Evolutionary conservation across 2,329 filamentous ascomycete species (phyloP).

Genomic region (Paecilomyces sp.): DNA sequence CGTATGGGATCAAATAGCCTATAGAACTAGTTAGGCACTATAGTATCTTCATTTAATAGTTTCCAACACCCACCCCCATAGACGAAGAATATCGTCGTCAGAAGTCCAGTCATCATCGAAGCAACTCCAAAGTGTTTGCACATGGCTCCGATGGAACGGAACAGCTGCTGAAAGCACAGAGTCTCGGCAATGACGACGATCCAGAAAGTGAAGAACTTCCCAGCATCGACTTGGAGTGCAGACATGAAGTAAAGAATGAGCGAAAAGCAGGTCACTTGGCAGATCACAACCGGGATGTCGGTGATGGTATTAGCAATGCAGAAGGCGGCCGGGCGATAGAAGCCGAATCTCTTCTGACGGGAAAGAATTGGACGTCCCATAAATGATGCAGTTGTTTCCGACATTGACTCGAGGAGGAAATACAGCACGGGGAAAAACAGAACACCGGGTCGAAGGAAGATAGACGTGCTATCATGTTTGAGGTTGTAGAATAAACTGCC

Average conservation of each 20-base stretch:
- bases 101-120: constrained; percentile 38
- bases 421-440: constrained; percentile 56
- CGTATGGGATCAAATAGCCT: constrained; percentile 55
- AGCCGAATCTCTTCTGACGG: constrained; percentile 62
- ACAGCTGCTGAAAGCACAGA: constrained; percentile 45
- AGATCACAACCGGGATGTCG: constrained; percentile 49
- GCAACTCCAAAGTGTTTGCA: constrained; percentile 41
- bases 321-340: constrained; percentile 55
- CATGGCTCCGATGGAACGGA: constrained; percentile 40
- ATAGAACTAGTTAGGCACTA: constrained; percentile 16
- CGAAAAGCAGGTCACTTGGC: constrained; percentile 52
- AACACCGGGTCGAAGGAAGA: constrained; percentile 52
- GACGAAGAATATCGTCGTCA: constrained; percentile 42
- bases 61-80: constrained; percentile 34
- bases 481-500: constrained; percentile 47
- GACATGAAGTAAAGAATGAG: constrained; percentile 56
- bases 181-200: constrained; percentile 47
- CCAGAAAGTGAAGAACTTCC: constrained; percentile 53
- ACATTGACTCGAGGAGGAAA: constrained; percentile 52
- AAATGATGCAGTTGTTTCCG: constrained; percentile 55
- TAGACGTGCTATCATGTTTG: constrained; percentile 43
- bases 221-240: constrained; percentile 45
- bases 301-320: constrained; percentile 50
- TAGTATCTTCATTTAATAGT: neutral
- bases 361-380: constrained; percentile 57